These are phyloP conservation scores for Epithele typhae DNA, from an alignment of 768 basidiomycete genomes.

Conservation along the genomic window DNA sequence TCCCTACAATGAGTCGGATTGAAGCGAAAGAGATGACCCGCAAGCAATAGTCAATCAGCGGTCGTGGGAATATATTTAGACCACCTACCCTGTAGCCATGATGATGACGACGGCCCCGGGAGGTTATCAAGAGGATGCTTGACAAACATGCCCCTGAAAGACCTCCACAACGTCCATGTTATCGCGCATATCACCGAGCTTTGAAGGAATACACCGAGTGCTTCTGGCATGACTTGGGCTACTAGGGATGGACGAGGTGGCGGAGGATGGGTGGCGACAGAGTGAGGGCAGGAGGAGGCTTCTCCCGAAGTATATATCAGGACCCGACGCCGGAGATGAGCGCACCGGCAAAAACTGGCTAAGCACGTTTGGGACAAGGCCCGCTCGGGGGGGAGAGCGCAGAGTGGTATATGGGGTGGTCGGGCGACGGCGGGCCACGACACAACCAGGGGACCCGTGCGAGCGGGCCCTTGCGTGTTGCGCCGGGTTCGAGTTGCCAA, in stretches of 20 bases:
- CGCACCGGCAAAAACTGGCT: neutral
- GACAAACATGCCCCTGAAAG: slow-evolving; percentile 10
- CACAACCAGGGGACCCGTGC: too few species aligned
- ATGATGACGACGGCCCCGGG: slow-evolving; percentile 12
- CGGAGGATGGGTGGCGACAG: slow-evolving; percentile 2
- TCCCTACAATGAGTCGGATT: slow-evolving; percentile 1
- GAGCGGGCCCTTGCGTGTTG: too few species aligned
- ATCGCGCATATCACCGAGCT: slow-evolving; percentile 12
- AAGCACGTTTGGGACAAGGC: slow-evolving; percentile 5
- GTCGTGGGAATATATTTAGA: too few species aligned
- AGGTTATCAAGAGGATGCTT: slow-evolving; percentile 12
- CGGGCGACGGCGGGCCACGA: too few species aligned
- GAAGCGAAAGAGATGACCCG: neutral
- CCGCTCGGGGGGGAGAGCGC: too few species aligned
- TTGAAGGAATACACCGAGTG: slow-evolving; percentile 9
- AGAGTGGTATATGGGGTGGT: too few species aligned
- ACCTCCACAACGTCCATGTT: slow-evolving; percentile 11
- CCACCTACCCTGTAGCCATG: slow-evolving; percentile 15
- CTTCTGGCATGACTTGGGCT: slow-evolving; percentile 1
- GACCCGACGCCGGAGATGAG: slow-evolving; percentile 13
- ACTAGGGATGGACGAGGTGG: slow-evolving; percentile 4
- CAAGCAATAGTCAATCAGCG: too few species aligned
- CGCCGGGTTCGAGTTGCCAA: too few species aligned
- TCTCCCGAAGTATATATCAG: slow-evolving; percentile 5
- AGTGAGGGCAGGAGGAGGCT: slow-evolving; percentile 2